phyloP scores from a whole-genome alignment of 306 rosid genomes.

The Fagus crenata region DNA sequence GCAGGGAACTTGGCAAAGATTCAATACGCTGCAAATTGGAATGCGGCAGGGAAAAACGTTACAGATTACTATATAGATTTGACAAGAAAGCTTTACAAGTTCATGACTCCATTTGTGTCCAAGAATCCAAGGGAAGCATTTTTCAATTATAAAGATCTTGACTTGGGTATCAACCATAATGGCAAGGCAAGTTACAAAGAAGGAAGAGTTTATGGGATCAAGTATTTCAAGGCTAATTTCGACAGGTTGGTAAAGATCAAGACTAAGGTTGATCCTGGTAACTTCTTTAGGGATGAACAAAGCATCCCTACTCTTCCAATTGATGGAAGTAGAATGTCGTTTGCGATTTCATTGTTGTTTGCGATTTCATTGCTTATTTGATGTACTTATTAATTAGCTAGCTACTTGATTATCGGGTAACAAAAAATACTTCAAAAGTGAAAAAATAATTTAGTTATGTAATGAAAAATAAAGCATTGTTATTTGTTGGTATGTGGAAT shows the following conservation, averaged over 20 bases:
- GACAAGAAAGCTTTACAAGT: constrained; percentile 19
- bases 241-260: constrained; percentile 26
- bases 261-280: constrained; percentile 25
- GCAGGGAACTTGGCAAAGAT: constrained; percentile 27
- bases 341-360: neutral
- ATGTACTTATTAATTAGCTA: no score
- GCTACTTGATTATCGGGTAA: no score
- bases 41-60: neutral
- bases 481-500: no score
- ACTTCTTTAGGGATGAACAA: constrained; percentile 36
- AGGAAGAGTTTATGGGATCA: constrained; percentile 26
- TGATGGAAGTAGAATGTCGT: neutral
- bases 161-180: constrained; percentile 24
- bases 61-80: constrained; percentile 6
- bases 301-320: constrained; percentile 27
- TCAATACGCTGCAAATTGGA: constrained; percentile 27
- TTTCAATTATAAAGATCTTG: constrained; percentile 34
- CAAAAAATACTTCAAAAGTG: no score
- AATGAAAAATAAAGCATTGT: neutral
- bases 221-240: constrained; percentile 28
- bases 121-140: constrained; percentile 4
- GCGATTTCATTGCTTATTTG: neutral
- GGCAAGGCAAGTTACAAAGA: constrained; percentile 16
- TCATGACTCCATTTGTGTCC: constrained; percentile 31
- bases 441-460: neutral